Evolutionary conservation across 2,329 filamentous ascomycete species (phyloP).

Genomic region (Helotiales sp.): DNA sequence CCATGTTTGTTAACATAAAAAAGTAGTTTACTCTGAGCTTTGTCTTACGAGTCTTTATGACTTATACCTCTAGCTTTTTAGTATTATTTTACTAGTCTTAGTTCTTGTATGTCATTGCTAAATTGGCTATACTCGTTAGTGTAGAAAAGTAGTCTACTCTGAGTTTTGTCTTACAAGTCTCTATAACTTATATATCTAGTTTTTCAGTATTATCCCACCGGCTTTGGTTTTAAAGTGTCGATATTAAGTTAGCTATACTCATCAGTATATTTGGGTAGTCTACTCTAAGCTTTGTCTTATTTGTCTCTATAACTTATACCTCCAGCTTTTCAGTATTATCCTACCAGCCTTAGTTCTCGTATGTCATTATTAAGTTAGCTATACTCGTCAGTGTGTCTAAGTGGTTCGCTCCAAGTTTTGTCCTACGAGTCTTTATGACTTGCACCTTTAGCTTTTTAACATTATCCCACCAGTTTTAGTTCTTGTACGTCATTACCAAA

Average conservation of each 20-base stretch:
- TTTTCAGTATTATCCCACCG: conserved; percentile 1
- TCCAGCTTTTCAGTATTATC: conserved; percentile 12
- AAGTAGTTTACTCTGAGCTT: too few relatives aligned
- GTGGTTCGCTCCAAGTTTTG: conserved; percentile 6
- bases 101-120: not conserved
- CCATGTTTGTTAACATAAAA: too few relatives aligned
- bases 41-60: too few relatives aligned
- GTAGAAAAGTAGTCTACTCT: conserved; percentile 1
- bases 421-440: conserved; percentile 13
- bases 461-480: conserved; percentile 12
- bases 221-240: conserved; percentile 3
- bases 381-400: conserved; percentile 13
- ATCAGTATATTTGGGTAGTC: conserved; percentile 11
- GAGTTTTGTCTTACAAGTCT: not conserved
- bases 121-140: conserved; percentile 7
- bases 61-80: not conserved
- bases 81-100: not conserved
- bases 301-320: conserved; percentile 16
- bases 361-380: conserved; percentile 12
- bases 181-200: conserved; percentile 6
- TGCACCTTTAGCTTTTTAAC: conserved; percentile 6
- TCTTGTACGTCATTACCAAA: too few relatives aligned
- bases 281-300: conserved; percentile 7
- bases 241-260: conserved; percentile 9
- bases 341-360: conserved; percentile 4